These are phyloP conservation scores for Aureobasidium sp. DNA, from an alignment of 2,329 filamentous ascomycete genomes.

Conservation along the genomic window DNA sequence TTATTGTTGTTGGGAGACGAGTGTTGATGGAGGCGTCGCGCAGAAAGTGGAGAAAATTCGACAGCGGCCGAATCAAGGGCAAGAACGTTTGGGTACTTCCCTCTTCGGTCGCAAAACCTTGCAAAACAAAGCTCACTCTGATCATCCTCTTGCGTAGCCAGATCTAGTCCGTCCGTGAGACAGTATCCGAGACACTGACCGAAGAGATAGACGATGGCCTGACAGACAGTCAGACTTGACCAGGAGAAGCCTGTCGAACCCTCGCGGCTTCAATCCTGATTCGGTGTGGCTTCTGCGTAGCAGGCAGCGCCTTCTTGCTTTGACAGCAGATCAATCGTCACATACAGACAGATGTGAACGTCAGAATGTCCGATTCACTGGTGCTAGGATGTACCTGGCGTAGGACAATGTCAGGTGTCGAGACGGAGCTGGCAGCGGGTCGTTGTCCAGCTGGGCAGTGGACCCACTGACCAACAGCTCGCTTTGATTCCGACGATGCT, in stretches of 20 bases:
- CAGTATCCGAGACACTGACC: neutral
- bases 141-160: neutral
- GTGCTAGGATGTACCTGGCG: neutral
- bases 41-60: neutral
- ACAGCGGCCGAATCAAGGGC: neutral
- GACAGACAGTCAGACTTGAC: neutral
- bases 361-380: neutral
- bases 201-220: neutral
- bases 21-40: neutral
- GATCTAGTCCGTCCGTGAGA: neutral
- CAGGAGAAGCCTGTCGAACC: neutral
- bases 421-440: neutral
- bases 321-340: neutral
- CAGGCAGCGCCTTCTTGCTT: neutral
- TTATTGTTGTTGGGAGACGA: neutral
- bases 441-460: neutral
- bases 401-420: neutral
- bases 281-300: neutral
- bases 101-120: neutral
- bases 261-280: neutral
- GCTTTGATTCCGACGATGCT: neutral
- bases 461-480: neutral
- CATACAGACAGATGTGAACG: neutral
- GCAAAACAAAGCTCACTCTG: neutral
- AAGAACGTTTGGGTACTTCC: neutral